Evolutionary conservation across 345 rosid genomes (phyloP).

Genomic region (Eucalyptus curtisii): DNA sequence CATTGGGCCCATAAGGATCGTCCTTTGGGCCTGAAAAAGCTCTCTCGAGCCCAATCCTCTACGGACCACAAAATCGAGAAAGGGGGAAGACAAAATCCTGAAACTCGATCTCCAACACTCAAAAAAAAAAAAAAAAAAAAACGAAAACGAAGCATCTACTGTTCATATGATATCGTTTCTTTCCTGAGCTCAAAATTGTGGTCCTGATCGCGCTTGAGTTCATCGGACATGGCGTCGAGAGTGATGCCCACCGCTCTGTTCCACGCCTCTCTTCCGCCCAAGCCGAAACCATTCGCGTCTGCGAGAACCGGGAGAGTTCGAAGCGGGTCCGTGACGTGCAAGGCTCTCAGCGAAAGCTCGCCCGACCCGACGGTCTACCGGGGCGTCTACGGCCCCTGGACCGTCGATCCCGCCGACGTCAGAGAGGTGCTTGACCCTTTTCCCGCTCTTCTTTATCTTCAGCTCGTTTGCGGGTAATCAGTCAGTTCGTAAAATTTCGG

Average conservation of each 20-base stretch:
- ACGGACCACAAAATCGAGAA: background rate
- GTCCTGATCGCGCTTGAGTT: background rate
- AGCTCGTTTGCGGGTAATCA: background rate
- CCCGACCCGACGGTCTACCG: conserved; percentile 41
- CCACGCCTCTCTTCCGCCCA: background rate
- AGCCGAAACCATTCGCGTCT: background rate
- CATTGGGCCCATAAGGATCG: background rate
- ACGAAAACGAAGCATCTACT: background rate
- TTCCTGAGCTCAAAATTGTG: background rate
- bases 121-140: too few relatives aligned
- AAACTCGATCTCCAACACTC: background rate
- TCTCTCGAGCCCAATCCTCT: background rate
- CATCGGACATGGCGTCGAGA: background rate
- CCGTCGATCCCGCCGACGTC: conserved; percentile 66
- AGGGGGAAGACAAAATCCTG: background rate
- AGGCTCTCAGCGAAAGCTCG: conserved; percentile 37
- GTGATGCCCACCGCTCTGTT: background rate
- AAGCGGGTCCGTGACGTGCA: conserved; percentile 7
- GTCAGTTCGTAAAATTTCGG: background rate
- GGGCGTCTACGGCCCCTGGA: conserved; percentile 85
- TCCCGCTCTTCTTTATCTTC: background rate
- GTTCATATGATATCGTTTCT: background rate
- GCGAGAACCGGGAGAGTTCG: background rate
- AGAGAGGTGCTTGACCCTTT: conserved; percentile 39
- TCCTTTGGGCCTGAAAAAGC: background rate